These are phyloP conservation scores for Theobroma cacao DNA, from an alignment of 345 rosid species.

Conservation along the genomic window DNA sequence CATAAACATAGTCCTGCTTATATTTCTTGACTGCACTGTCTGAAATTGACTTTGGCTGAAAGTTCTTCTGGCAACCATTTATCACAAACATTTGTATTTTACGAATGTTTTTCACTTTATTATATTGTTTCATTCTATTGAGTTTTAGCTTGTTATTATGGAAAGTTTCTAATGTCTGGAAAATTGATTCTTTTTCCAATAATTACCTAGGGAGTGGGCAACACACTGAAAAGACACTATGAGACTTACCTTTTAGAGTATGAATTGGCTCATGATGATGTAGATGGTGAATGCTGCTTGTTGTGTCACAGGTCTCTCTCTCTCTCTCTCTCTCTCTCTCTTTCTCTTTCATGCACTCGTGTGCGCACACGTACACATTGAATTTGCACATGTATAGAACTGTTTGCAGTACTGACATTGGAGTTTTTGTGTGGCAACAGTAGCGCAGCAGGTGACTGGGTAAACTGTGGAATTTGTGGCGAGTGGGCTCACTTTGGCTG, in stretches of 20 bases:
- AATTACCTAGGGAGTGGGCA: slow-evolving; percentile 82
- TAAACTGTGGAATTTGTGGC: slow-evolving; percentile 95
- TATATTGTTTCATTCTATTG: neutral
- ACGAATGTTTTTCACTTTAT: too few species aligned
- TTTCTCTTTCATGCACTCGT: neutral
- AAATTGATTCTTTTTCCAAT: slow-evolving; percentile 5
- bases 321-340: slow-evolving; percentile 4
- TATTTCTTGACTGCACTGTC: too few species aligned
- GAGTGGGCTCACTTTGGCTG: slow-evolving; percentile 99
- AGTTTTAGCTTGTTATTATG: neutral
- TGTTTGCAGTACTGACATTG: slow-evolving; percentile 17
- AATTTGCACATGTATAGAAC: neutral
- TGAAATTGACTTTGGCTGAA: too few species aligned
- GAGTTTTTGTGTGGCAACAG: slow-evolving; percentile 44
- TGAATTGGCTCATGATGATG: slow-evolving; percentile 97
- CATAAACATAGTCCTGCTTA: too few species aligned
- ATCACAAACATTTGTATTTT: too few species aligned
- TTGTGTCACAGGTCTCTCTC: slow-evolving; percentile 73
- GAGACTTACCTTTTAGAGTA: slow-evolving; percentile 96
- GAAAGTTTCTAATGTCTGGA: neutral
- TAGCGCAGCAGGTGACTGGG: slow-evolving; percentile 99
- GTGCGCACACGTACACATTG: neutral
- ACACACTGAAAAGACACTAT: slow-evolving; percentile 89
- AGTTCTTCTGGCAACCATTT: too few species aligned
- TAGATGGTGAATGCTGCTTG: slow-evolving; percentile 97